Conservation (phyloP, 192 early-diverging fungal species). For the Chytriomyces confervae region DNA sequence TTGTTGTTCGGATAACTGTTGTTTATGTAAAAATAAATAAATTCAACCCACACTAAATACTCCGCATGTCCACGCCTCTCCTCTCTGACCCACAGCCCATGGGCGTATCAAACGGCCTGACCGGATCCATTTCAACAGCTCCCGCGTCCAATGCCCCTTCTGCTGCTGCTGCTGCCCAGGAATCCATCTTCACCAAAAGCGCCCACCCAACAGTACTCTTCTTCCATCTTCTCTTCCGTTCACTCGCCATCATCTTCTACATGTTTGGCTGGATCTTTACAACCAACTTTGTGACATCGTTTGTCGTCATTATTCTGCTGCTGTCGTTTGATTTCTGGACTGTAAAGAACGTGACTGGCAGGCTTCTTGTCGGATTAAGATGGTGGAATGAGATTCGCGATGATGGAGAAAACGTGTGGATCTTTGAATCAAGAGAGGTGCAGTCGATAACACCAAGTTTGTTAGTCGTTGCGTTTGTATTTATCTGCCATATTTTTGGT, state of each 20-base stretch:
- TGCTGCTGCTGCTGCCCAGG: not conserved
- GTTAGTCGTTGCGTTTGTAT: constrained; percentile 4
- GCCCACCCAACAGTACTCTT: constrained; percentile 86
- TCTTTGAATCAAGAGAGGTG: constrained; percentile 93
- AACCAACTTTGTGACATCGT: constrained; percentile 84
- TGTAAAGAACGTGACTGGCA: constrained; percentile 97
- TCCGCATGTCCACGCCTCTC: not conserved
- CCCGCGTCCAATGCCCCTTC: too few relatives aligned
- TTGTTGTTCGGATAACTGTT: too few relatives aligned
- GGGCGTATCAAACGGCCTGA: not conserved
- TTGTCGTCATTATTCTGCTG: constrained; percentile 89
- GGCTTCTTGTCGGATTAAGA: constrained; percentile 93
- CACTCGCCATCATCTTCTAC: constrained; percentile 83
- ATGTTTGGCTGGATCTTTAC: constrained; percentile 84
- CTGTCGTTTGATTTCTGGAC: constrained; percentile 99
- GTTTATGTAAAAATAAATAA: not conserved
- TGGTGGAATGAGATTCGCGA: constrained; percentile 99
- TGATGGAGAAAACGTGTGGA: constrained; percentile 94
- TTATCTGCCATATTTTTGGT: constrained; percentile 21
- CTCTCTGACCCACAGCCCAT: not conserved
- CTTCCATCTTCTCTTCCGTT: constrained; percentile 89
- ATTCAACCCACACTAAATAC: not conserved
- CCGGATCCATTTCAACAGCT: not conserved
- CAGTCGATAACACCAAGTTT: not conserved
- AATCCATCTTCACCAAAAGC: constrained; percentile 20